Base-by-base conservation (phyloP, 257 asterid genomes). In the Vinca minor region DNA sequence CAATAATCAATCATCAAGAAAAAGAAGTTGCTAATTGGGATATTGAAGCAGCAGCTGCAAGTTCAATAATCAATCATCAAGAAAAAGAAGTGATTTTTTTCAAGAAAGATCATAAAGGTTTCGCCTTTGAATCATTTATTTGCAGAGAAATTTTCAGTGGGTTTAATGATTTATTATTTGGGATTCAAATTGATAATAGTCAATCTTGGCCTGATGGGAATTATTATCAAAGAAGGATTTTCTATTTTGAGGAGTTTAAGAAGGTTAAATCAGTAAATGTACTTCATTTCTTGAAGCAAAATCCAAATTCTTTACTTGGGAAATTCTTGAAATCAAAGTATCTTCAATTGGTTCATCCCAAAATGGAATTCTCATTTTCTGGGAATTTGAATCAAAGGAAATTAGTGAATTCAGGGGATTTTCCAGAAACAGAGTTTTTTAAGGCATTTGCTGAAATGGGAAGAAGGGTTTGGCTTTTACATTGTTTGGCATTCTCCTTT, bases 381-480 rank as follows among this genome's bases (percentile, higher is more conserved):
- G 97, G 98, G 47, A 89, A 86, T 62, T 63, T 93, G 70, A 84
- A 84, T 68, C 97, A 89, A 77, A 85, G 96, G 42, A 85, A 89
- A 47, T 58, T 59, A 78, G 82, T 87, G 71, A 87, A 83, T 36
- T 74, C 94, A 13, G 95, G 96, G 7, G 97, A 83, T 39, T 87
- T 17, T 32, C 96, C 96, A 17, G 99, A 89, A 5, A 89, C 97
- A 0, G 97, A 86, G 8, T 87, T 89, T 69, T 93, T 89, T 65
- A 80, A 78, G 75, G 58, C 71, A 36, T 93, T 89, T 73, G 94
- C 96, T 0, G 99, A 93, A 74, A 87, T 93, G 97, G 97, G 87
- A 42, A 69, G 96, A 69, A 79, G 99, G 15, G 77, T 84, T n/a
- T 93, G 97, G 96, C 82, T 93, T 9, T 56, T 83, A 18, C 95